A percentile compares a stretch with the other conserved stretches of the same genome.
phyloP scores from a whole-genome alignment of 1,284 basidiomycete species.

The Boletus semigastroideus region DNA sequence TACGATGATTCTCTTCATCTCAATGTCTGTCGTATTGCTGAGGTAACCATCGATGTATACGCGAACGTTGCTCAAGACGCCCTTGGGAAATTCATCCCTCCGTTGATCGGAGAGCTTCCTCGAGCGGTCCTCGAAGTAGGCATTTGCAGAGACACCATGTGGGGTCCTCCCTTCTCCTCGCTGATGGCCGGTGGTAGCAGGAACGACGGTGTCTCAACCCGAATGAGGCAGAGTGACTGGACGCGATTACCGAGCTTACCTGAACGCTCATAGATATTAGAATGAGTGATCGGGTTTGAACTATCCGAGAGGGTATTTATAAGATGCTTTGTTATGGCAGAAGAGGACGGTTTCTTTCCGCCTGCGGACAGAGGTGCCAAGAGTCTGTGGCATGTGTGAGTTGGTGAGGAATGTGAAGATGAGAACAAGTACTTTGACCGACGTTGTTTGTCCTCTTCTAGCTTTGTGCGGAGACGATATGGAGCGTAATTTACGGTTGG shows the following conservation, averaged over 20 bases:
- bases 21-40: conserved; percentile 67
- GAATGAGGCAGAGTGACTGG: background rate
- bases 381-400: conserved; percentile 22
- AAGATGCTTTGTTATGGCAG: conserved; percentile 52
- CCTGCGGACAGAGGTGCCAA: conserved; percentile 34
- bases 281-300: conserved; percentile 72
- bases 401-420: background rate
- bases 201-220: conserved; percentile 53
- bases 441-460: conserved; percentile 18
- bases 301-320: conserved; percentile 56
- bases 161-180: conserved; percentile 49
- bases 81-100: conserved; percentile 26
- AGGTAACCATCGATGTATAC: conserved; percentile 70
- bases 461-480: conserved; percentile 15
- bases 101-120: conserved; percentile 53
- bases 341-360: conserved; percentile 39
- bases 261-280: conserved; percentile 57
- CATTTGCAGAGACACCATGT: conserved; percentile 31
- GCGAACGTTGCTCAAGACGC: conserved; percentile 44
- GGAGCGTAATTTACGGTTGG: conserved; percentile 10
- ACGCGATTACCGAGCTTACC: conserved; percentile 37
- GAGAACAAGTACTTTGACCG: conserved; percentile 14
- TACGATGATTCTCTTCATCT: conserved; percentile 62
- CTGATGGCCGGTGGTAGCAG: conserved; percentile 67
- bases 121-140: conserved; percentile 46